Conservation (phyloP, 2,329 filamentous ascomycete genomes). For the Dryadomyces sulphureus region DNA sequence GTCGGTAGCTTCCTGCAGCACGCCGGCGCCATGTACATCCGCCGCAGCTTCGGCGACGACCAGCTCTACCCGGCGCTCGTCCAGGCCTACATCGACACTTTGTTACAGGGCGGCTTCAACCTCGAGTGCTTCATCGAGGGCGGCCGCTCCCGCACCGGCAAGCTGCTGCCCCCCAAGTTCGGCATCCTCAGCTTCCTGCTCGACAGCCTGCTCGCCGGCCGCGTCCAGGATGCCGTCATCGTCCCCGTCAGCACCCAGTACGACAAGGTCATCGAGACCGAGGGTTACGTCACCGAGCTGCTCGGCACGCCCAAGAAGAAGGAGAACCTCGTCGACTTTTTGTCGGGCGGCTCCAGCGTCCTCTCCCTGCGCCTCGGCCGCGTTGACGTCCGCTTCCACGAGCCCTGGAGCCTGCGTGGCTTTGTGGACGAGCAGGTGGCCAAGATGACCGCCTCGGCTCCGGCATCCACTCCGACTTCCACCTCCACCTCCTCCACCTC, state of each 20-base stretch:
- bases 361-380: conserved; percentile 77
- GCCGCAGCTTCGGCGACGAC: conserved; percentile 83
- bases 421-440: conserved; percentile 71
- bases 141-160: conserved; percentile 81
- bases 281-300: conserved; percentile 89
- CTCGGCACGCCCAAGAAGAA: conserved; percentile 90
- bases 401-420: conserved; percentile 78
- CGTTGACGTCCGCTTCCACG: conserved; percentile 90
- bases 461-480: not conserved
- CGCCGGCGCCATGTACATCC: conserved; percentile 95
- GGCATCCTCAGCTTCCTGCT: conserved; percentile 86
- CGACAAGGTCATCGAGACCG: conserved; percentile 96
- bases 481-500: not conserved
- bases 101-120: conserved; percentile 83
- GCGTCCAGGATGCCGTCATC: conserved; percentile 81
- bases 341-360: conserved; percentile 73
- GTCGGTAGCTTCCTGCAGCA: conserved; percentile 85
- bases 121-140: conserved; percentile 98
- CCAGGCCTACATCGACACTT: conserved; percentile 85
- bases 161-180: conserved; percentile 86
- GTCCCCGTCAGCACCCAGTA: conserved; percentile 96
- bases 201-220: conserved; percentile 75
- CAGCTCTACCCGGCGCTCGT: conserved; percentile 83
- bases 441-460: conserved; percentile 15
- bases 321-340: conserved; percentile 79